Evolutionary conservation across 2,329 filamentous ascomycete genomes (phyloP).

Genomic region (Dryadomyces quercus-mongolicae): DNA sequence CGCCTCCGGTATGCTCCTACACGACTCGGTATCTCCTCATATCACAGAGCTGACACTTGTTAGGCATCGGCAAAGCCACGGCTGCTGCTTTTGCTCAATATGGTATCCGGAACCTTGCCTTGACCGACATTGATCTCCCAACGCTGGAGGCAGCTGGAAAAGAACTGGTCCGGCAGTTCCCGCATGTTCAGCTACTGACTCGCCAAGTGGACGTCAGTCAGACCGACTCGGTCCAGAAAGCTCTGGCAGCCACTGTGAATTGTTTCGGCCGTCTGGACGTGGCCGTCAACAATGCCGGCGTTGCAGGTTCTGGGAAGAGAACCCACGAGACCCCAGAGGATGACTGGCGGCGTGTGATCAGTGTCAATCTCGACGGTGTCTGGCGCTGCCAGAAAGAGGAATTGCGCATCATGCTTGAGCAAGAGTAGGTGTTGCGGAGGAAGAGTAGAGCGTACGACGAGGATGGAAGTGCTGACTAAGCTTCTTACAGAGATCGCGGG

Average conservation of each 20-base stretch:
- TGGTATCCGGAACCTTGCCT: slow-evolving; percentile 32
- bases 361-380: slow-evolving; percentile 42
- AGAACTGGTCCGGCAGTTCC: slow-evolving; percentile 23
- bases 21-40: too few relatives aligned
- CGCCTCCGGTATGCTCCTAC: slow-evolving; percentile 8
- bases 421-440: slow-evolving; percentile 24
- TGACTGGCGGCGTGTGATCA: slow-evolving; percentile 37
- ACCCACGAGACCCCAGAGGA: slow-evolving; percentile 33
- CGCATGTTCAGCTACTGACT: slow-evolving; percentile 20
- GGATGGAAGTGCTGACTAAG: neutral
- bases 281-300: slow-evolving; percentile 43
- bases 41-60: neutral
- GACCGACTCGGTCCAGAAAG: slow-evolving; percentile 27
- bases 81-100: slow-evolving; percentile 34
- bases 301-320: slow-evolving; percentile 25
- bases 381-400: slow-evolving; percentile 45
- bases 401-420: slow-evolving; percentile 35
- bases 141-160: slow-evolving; percentile 19
- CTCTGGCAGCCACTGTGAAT: slow-evolving; percentile 26
- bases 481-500: slow-evolving; percentile 16
- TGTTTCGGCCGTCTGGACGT: slow-evolving; percentile 42
- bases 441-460: too few relatives aligned
- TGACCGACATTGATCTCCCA: slow-evolving; percentile 30
- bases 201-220: slow-evolving; percentile 34
- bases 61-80: slow-evolving; percentile 36